Evolutionary conservation across 495 filamentous ascomycete species (phyloP).

Genomic region (Trichoderma reesei): DNA sequence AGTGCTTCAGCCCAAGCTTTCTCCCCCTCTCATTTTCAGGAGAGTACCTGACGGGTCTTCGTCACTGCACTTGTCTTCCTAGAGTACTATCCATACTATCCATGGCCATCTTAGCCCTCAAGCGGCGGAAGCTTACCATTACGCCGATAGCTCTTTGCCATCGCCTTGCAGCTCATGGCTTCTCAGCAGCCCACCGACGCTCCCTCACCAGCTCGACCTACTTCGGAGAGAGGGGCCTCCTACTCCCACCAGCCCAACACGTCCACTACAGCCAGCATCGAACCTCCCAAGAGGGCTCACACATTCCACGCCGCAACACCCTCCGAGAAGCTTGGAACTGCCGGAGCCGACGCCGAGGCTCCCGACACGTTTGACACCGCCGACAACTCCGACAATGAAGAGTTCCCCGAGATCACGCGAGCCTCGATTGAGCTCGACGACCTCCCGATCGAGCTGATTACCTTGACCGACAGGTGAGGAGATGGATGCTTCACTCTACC

Average conservation of each 20-base stretch:
- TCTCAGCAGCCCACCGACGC: not conserved
- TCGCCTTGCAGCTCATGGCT: constrained; percentile 1
- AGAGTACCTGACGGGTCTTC: no score
- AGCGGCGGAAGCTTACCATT: not conserved
- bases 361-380: constrained; percentile 43
- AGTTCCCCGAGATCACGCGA: constrained; percentile 42
- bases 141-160: not conserved
- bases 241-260: not conserved
- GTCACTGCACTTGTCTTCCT: no score
- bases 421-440: constrained; percentile 64
- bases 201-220: not conserved
- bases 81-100: no score
- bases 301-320: constrained; percentile 5
- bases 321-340: not conserved
- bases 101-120: not conserved
- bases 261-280: not conserved
- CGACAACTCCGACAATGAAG: constrained; percentile 29
- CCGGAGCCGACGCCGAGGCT: constrained; percentile 14
- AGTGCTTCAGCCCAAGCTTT: not conserved
- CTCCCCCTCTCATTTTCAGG: not conserved
- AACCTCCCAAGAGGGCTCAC: constrained; percentile 9
- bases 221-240: not conserved
- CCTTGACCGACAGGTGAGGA: constrained; percentile 72
- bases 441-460: constrained; percentile 84
- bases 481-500: not conserved